phyloP scores from a whole-genome alignment of 768 basidiomycete genomes.

The Holtermanniella nyarrowii region DNA sequence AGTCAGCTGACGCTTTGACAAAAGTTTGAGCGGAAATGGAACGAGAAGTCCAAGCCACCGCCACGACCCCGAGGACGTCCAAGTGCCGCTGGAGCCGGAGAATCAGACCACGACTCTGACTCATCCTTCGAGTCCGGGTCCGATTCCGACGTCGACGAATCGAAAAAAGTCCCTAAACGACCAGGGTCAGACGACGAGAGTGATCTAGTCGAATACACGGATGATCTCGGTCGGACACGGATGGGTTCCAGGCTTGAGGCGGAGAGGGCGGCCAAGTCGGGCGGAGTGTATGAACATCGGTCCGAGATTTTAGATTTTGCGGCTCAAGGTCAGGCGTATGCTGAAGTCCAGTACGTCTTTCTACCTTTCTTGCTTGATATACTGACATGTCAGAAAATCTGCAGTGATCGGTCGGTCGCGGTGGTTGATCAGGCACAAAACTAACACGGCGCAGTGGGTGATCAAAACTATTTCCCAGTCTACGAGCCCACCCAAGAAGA shows the following conservation, averaged over 20 bases:
- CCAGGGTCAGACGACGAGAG: slow-evolving; percentile 8
- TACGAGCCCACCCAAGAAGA: slow-evolving; percentile 72
- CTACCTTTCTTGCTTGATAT: background rate
- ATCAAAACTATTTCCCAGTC: slow-evolving; percentile 73
- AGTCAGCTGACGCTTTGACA: background rate
- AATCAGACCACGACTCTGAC: background rate
- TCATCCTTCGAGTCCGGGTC: background rate
- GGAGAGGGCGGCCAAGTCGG: slow-evolving; percentile 14
- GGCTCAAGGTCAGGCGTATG: slow-evolving; percentile 21
- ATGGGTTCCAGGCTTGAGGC: slow-evolving; percentile 33
- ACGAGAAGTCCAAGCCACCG: slow-evolving; percentile 11
- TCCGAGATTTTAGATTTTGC: background rate
- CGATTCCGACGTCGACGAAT: background rate
- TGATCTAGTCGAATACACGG: slow-evolving; percentile 32
- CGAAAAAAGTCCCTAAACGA: background rate
- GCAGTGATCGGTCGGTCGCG: background rate
- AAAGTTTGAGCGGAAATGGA: slow-evolving; percentile 35
- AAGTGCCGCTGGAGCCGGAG: no score
- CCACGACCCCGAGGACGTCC: background rate
- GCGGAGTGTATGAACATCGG: background rate
- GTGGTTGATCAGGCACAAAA: slow-evolving; percentile 11
- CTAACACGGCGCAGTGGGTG: slow-evolving; percentile 43
- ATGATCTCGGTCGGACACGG: slow-evolving; percentile 37
- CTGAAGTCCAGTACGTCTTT: slow-evolving; percentile 35
- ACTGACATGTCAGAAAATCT: background rate